Percentiles rank a stretch among this genome's conserved stretches.
Conservation (phyloP, 2,329 filamentous ascomycete genomes). For the Nannizziopsis arthrosporioides region DNA sequence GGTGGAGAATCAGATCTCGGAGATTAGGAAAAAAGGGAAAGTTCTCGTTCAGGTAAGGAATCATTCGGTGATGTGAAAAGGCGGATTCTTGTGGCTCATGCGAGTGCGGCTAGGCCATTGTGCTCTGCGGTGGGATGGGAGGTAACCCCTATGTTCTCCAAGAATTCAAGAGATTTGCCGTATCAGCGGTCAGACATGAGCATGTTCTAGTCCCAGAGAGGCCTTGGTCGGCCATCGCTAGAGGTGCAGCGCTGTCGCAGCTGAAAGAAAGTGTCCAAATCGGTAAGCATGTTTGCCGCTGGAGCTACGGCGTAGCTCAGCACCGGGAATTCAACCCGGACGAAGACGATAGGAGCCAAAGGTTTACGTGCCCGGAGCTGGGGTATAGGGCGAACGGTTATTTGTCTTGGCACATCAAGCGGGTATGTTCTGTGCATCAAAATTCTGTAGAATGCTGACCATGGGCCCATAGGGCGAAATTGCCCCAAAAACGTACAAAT, state of each 20-base stretch:
- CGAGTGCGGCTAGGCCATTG: not conserved
- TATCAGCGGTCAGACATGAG: not conserved
- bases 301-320: slow-evolving; percentile 11
- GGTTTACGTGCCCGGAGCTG: slow-evolving; percentile 9
- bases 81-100: not conserved
- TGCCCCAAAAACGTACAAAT: slow-evolving; percentile 3
- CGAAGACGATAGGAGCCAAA: slow-evolving; percentile 10
- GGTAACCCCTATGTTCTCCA: slow-evolving; percentile 12
- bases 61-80: not conserved
- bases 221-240: slow-evolving; percentile 15
- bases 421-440: not conserved
- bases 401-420: slow-evolving; percentile 12
- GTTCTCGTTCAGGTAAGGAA: slow-evolving; percentile 6
- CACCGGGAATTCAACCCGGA: slow-evolving; percentile 13
- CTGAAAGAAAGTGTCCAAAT: slow-evolving; percentile 3
- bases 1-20: slow-evolving; percentile 5
- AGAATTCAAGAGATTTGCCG: slow-evolving; percentile 13
- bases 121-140: slow-evolving; percentile 12
- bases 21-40: not conserved
- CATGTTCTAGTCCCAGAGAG: slow-evolving; percentile 11
- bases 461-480: slow-evolving; percentile 2
- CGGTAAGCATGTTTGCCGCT: slow-evolving; percentile 4
- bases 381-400: slow-evolving; percentile 4
- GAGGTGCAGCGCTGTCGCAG: slow-evolving; percentile 13
- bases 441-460: not conserved